These are phyloP conservation scores for Anisodus tanguticus DNA, from an alignment of 257 asterid species.

Conservation along the genomic window DNA sequence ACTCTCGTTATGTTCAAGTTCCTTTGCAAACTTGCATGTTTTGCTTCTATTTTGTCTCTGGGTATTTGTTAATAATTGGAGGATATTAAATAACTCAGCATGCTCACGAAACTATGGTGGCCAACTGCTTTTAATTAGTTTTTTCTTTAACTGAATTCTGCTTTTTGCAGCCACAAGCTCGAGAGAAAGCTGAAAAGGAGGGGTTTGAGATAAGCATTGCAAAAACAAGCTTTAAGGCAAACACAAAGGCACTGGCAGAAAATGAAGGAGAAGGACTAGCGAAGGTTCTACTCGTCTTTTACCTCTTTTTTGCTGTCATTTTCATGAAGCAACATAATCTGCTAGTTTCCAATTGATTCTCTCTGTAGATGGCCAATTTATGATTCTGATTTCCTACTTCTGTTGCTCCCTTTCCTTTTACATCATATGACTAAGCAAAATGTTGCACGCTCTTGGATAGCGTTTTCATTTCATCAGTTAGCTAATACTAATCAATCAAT, in stretches of 20 bases:
- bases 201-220: conserved; percentile 84
- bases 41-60: not conserved
- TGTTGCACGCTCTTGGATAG: not conserved
- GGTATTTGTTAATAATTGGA: not conserved
- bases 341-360: not conserved
- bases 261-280: conserved; percentile 96
- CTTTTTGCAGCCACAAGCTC: conserved; percentile 82
- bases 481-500: not conserved
- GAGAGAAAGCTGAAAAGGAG: conserved; percentile 82
- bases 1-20: conserved; percentile 15
- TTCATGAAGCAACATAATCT: not conserved
- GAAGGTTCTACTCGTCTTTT: conserved; percentile 48
- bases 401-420: not conserved
- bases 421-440: not conserved
- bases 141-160: not conserved
- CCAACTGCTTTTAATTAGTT: not conserved
- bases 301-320: not conserved
- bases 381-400: not conserved
- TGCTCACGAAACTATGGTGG: not conserved
- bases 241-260: conserved; percentile 92
- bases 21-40: not conserved
- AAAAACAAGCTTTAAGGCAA: conserved; percentile 91
- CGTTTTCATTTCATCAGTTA: not conserved
- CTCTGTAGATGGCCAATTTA: not conserved
- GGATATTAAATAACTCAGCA: not conserved